phyloP scores from a whole-genome alignment of 176 grass and related monocot genomes.

The Calamus simplicifolius region DNA sequence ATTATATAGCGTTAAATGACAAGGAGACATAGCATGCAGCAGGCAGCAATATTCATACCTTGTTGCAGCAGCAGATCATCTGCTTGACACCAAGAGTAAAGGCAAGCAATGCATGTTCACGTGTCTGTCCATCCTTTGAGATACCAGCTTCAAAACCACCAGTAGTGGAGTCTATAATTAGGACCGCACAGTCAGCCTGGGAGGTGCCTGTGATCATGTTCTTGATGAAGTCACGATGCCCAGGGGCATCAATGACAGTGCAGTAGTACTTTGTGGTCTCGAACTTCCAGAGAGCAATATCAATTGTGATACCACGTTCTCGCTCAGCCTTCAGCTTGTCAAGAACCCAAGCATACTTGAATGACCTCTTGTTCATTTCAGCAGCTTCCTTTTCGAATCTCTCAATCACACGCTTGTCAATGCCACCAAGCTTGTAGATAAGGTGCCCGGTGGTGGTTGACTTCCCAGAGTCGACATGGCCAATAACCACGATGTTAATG shows the following conservation, averaged over 20 bases:
- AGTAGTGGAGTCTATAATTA: constrained; percentile 78
- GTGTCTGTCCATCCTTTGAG: constrained; percentile 74
- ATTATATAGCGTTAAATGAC: too few species aligned
- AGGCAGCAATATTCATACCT: constrained; percentile 25
- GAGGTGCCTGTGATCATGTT: constrained; percentile 88
- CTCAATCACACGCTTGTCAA: constrained; percentile 89
- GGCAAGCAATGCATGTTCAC: constrained; percentile 74
- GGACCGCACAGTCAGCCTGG: constrained; percentile 73
- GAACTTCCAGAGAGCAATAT: constrained; percentile 74
- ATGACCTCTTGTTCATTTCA: constrained; percentile 77
- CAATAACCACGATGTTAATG: constrained; percentile 77
- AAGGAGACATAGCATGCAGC: too few species aligned
- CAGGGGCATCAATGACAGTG: constrained; percentile 74
- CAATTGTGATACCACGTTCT: constrained; percentile 74
- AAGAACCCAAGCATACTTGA: constrained; percentile 84
- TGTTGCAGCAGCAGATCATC: constrained; percentile 94
- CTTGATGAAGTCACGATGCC: constrained; percentile 83
- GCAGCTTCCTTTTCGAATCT: constrained; percentile 64
- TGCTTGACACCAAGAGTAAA: constrained; percentile 81
- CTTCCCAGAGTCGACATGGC: constrained; percentile 76
- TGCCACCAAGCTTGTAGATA: constrained; percentile 88
- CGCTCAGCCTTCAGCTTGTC: constrained; percentile 90
- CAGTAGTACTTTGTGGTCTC: constrained; percentile 79
- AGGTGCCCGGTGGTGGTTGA: constrained; percentile 81
- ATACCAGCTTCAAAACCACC: constrained; percentile 91